Evolutionary conservation across 805 yeast genomes (phyloP).

Genomic region (Pichia cephalocereana): DNA sequence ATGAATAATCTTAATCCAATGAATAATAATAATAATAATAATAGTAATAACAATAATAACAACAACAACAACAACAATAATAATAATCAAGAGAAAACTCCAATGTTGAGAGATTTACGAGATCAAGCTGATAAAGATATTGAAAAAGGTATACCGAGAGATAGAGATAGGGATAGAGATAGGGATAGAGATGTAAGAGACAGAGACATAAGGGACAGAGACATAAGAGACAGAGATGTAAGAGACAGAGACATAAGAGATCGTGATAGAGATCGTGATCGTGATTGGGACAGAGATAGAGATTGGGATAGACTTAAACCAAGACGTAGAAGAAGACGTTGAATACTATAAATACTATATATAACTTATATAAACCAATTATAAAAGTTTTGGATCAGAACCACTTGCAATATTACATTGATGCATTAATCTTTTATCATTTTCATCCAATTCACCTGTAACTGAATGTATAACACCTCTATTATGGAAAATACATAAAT

Average conservation of each 20-base stretch:
- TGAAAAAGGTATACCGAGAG: conserved; percentile 15
- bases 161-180: conserved; percentile 3
- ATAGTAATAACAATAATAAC: conserved; percentile 5
- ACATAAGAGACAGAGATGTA: conserved; percentile 9
- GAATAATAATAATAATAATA: not conserved
- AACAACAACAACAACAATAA: conserved; percentile 17
- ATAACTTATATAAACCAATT: not conserved
- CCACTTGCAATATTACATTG: conserved; percentile 90
- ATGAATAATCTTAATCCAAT: conserved; percentile 15
- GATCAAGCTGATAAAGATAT: conserved; percentile 23
- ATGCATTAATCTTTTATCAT: conserved; percentile 81
- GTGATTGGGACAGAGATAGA: conserved; percentile 5
- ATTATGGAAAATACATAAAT: conserved; percentile 77
- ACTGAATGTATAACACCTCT: conserved; percentile 90
- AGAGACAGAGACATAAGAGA: conserved; percentile 3
- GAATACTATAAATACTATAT: not conserved
- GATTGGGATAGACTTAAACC: conserved; percentile 7
- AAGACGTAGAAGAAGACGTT: conserved; percentile 9
- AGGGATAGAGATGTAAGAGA: not conserved
- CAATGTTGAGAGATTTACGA: conserved; percentile 15
- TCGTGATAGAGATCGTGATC: not conserved
- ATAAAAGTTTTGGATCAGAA: conserved; percentile 41
- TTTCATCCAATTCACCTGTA: conserved; percentile 75
- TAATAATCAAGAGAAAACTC: conserved; percentile 11
- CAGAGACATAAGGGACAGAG: conserved; percentile 4